These are phyloP conservation scores for Allium fistulosum DNA, from an alignment of 106 monocot genomes.

Conservation along the genomic window DNA sequence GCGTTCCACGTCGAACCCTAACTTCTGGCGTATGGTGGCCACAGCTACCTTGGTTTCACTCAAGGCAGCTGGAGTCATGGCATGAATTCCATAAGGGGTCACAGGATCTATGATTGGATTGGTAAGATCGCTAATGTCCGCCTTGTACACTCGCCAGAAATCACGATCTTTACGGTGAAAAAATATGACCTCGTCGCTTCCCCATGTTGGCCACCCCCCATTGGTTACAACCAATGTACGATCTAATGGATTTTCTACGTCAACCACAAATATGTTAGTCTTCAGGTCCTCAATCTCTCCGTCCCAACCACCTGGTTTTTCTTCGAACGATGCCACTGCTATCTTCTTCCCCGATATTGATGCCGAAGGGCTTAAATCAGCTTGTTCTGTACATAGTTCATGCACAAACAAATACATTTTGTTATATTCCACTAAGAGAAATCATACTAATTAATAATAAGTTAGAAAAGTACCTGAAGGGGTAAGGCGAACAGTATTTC, in stretches of 20 bases:
- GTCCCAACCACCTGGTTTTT: background rate
- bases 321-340: conserved; percentile 2
- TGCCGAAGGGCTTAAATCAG: conserved; percentile 4
- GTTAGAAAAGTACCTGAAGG: background rate
- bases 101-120: background rate
- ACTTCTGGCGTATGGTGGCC: background rate
- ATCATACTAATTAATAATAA: too few species aligned
- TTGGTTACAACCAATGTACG: conserved; percentile 1
- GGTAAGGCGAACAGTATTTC: background rate
- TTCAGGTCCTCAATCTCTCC: conserved; percentile 3
- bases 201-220: too few species aligned
- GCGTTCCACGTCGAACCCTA: background rate
- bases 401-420: too few species aligned
- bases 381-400: background rate
- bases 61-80: conserved; percentile 1
- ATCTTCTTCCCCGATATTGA: background rate
- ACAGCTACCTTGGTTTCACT: background rate
- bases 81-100: background rate
- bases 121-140: background rate
- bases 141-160: background rate
- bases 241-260: background rate
- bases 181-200: background rate
- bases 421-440: too few species aligned
- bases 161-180: conserved; percentile 1
- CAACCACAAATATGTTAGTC: background rate